phyloP scores from a whole-genome alignment of 768 basidiomycete species.

The Tricholoma furcatifolium region DNA sequence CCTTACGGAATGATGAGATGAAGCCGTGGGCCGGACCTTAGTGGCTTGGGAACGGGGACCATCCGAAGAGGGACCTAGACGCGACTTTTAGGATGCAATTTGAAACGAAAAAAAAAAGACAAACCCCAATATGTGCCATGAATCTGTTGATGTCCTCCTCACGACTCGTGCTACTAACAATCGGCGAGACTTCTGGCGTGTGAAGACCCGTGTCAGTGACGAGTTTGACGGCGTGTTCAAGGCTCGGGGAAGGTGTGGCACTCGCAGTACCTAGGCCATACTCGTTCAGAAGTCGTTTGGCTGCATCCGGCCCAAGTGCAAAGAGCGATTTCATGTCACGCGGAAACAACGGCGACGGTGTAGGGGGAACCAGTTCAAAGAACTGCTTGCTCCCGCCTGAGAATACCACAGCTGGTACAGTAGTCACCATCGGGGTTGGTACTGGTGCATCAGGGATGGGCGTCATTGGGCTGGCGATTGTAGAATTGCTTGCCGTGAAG shows the following conservation, averaged over 20 bases:
- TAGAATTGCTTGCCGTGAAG: constrained; percentile 20
- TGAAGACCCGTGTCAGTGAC: constrained; percentile 8
- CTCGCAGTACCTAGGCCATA: constrained; percentile 38
- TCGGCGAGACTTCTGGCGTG: constrained; percentile 9
- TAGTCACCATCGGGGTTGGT: constrained; percentile 3
- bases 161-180: constrained; percentile 18
- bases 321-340: constrained; percentile 44
- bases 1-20: constrained; percentile 21
- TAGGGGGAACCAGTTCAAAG: constrained; percentile 27
- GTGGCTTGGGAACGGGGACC: constrained; percentile 33
- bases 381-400: constrained; percentile 6
- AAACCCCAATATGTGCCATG: constrained; percentile 47
- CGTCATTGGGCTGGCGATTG: constrained; percentile 26
- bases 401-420: background rate
- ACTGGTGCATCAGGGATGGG: constrained; percentile 27
- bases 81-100: background rate
- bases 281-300: constrained; percentile 39
- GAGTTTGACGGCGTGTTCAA: constrained; percentile 13
- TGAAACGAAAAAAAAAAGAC: constrained; percentile 16
- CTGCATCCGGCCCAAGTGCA: constrained; percentile 38
- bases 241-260: constrained; percentile 25
- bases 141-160: constrained; percentile 43
- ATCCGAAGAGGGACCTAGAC: constrained; percentile 39
- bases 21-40: constrained; percentile 18
- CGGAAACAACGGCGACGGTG: constrained; percentile 46